Conservation (phyloP, 2,329 filamentous ascomycete genomes). For the Tolypocladium tundrense region DNA sequence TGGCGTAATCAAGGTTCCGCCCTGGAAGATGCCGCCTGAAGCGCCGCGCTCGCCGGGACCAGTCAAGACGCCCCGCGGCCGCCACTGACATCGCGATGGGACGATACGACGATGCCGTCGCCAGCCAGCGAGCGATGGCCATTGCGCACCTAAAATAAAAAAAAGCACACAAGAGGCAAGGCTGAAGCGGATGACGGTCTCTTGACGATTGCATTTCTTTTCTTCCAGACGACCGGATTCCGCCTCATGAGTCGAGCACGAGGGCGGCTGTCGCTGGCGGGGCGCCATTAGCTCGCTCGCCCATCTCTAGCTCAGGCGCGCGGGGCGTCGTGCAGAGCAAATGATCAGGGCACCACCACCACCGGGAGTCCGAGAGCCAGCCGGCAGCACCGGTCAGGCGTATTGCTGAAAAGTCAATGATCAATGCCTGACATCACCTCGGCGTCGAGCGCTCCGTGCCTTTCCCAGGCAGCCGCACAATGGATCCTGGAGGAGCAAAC, state of each 20-base stretch:
- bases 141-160: not conserved
- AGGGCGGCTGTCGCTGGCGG: not conserved
- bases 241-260: not conserved
- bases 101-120: not conserved
- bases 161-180: not conserved
- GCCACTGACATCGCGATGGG: not conserved
- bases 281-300: no score
- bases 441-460: not conserved
- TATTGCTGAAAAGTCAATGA: not conserved
- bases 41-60: not conserved
- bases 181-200: not conserved
- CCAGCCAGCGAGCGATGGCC: not conserved
- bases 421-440: not conserved
- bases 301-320: not conserved
- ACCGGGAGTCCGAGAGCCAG: not conserved
- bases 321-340: not conserved
- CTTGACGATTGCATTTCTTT: not conserved
- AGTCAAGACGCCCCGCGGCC: not conserved
- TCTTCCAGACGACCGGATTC: not conserved
- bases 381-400: not conserved
- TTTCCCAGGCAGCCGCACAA: not conserved
- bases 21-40: not conserved
- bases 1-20: not conserved
- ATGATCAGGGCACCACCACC: not conserved
- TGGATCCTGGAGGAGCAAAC: not conserved